Conservation (phyloP, 179 eudicot genomes). For the Corrigiola litoralis region DNA sequence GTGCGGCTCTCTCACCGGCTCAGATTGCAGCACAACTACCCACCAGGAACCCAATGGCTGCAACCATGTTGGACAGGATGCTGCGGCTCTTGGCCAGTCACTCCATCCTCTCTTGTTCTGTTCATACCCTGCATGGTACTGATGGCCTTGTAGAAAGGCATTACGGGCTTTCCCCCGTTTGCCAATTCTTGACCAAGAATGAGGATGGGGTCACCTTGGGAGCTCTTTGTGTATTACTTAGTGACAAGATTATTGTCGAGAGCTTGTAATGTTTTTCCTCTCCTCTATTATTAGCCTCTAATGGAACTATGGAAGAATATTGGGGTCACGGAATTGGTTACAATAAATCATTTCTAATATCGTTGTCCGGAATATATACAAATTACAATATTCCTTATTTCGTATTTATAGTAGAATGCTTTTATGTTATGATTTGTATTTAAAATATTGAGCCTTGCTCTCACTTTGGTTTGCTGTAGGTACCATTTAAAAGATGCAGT, state of each 20-base stretch:
- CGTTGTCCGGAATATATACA: too few species aligned
- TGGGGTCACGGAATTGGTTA: too few species aligned
- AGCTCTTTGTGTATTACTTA: conserved; percentile 13
- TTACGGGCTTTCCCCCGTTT: conserved; percentile 28
- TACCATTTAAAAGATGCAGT: conserved; percentile 27
- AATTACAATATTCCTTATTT: too few species aligned
- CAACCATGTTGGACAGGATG: conserved; percentile 36
- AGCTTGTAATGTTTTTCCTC: conserved; percentile 13
- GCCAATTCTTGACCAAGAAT: conserved; percentile 28
- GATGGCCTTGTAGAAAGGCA: conserved; percentile 24
- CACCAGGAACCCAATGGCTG: conserved; percentile 27
- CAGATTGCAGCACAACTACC: conserved; percentile 28
- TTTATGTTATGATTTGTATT: too few species aligned
- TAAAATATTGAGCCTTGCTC: neutral
- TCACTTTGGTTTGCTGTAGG: neutral
- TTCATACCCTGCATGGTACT: neutral
- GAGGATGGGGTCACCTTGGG: conserved; percentile 26
- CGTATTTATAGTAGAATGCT: too few species aligned
- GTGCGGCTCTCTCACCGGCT: conserved; percentile 15
- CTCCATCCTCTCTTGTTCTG: conserved; percentile 21
- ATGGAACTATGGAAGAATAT: too few species aligned
- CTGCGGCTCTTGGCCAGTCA: conserved; percentile 35
- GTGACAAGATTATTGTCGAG: conserved; percentile 11
- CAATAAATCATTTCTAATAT: too few species aligned
- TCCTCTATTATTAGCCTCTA: too few species aligned